These are phyloP conservation scores for Aurantiochytrium sp. DNA, from an alignment of 108 stramenopile genomes.

Conservation along the genomic window DNA sequence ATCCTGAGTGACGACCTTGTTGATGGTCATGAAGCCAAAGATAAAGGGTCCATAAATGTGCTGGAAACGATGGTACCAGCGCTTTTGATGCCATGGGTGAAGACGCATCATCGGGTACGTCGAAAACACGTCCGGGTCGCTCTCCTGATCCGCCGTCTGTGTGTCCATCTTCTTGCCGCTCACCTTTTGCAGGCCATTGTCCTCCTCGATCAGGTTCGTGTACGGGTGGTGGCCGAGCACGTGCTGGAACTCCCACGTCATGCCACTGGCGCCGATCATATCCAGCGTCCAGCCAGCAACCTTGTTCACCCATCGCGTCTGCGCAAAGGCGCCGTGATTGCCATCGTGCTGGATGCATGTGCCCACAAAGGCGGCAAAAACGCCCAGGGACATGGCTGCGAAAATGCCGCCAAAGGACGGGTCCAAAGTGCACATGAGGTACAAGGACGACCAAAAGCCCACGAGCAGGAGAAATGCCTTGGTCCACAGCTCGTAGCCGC, in stretches of 20 bases:
- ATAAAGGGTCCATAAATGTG: slow-evolving; percentile 53
- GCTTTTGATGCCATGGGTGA: slow-evolving; percentile 43
- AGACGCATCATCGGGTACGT: slow-evolving; percentile 54
- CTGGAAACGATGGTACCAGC: slow-evolving; percentile 51
- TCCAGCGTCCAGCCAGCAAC: slow-evolving; percentile 57
- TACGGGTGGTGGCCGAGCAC: slow-evolving; percentile 75
- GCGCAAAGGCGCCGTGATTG: slow-evolving; percentile 62
- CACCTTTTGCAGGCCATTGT: slow-evolving; percentile 53
- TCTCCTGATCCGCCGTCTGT: slow-evolving; percentile 27
- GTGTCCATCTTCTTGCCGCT: neutral
- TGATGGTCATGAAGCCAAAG: slow-evolving; percentile 53
- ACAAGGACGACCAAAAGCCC: slow-evolving; percentile 46
- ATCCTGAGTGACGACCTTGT: slow-evolving; percentile 57
- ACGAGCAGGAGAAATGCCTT: slow-evolving; percentile 40
- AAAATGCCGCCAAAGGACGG: slow-evolving; percentile 1
- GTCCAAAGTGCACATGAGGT: slow-evolving; percentile 31
- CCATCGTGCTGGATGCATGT: slow-evolving; percentile 64
- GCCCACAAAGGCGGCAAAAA: slow-evolving; percentile 49
- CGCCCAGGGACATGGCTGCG: slow-evolving; percentile 39
- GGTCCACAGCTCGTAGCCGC: slow-evolving; percentile 42
- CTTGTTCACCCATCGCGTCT: slow-evolving; percentile 34
- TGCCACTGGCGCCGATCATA: slow-evolving; percentile 51
- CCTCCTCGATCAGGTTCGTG: slow-evolving; percentile 63
- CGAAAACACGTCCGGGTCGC: slow-evolving; percentile 57
- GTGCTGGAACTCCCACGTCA: slow-evolving; percentile 65